These are phyloP conservation scores for Plasmodium blacklocki DNA, from an alignment of 169 alveolate species.

Conservation along the genomic window DNA sequence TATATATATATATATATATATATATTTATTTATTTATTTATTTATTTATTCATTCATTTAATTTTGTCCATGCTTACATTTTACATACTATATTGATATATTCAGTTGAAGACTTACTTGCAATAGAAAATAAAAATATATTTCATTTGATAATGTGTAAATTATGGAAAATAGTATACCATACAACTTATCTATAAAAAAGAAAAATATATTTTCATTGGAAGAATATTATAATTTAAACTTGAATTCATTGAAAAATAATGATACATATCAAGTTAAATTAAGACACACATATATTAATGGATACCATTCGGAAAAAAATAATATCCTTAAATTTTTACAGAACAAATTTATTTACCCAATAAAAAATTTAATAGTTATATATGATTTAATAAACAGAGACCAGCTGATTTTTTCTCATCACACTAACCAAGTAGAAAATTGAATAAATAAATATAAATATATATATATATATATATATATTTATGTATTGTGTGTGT, in stretches of 20 bases:
- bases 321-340: slow-evolving; percentile 44
- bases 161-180: slow-evolving; percentile 9
- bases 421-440: slow-evolving; percentile 36
- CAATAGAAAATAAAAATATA: background rate
- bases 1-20: too few relatives aligned
- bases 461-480: background rate
- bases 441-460: background rate
- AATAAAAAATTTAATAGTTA: slow-evolving; percentile 34
- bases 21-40: too few relatives aligned
- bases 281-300: slow-evolving; percentile 37
- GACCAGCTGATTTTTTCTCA: slow-evolving; percentile 44
- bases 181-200: slow-evolving; percentile 19
- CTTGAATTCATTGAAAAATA: background rate
- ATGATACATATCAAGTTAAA: slow-evolving; percentile 14
- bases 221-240: background rate
- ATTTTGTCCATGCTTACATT: too few relatives aligned
- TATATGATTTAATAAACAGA: slow-evolving; percentile 33
- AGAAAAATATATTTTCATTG: background rate
- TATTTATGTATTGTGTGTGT: background rate
- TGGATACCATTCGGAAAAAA: slow-evolving; percentile 41
- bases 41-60: too few relatives aligned
- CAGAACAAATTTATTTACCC: slow-evolving; percentile 32
- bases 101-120: too few relatives aligned
- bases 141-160: background rate
- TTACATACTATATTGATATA: too few relatives aligned